Conservation (phyloP, 1,284 basidiomycete species). For the Ustilago crameri region DNA sequence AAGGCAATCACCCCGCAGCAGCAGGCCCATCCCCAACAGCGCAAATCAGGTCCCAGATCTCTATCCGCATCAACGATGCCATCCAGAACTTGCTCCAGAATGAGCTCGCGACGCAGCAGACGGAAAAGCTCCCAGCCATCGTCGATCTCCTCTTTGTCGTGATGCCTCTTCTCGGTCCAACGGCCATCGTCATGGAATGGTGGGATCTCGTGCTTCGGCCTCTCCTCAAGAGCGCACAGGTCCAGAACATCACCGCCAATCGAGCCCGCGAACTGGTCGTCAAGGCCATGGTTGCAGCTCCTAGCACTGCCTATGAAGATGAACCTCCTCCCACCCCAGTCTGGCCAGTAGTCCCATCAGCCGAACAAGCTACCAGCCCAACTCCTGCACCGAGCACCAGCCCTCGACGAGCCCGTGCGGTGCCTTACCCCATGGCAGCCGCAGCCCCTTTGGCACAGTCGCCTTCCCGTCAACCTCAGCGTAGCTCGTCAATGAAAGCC, state of each 20-base stretch:
- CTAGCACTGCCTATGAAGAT: conserved; percentile 56
- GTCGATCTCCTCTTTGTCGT: conserved; percentile 52
- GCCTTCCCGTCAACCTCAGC: conserved; percentile 23
- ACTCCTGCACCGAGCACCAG: conserved; percentile 12
- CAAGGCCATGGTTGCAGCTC: conserved; percentile 49
- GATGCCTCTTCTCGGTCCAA: conserved; percentile 47
- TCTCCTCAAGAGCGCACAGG: conserved; percentile 50
- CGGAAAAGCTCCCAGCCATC: conserved; percentile 37
- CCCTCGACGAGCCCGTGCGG: conserved; percentile 38
- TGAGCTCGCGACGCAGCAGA: conserved; percentile 46
- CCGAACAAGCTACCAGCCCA: neutral
- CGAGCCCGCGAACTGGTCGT: conserved; percentile 57
- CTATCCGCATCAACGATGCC: conserved; percentile 43
- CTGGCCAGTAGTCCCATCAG: conserved; percentile 32
- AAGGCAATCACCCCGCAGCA: conserved; percentile 31
- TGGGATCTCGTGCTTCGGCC: conserved; percentile 62
- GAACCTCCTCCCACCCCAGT: conserved; percentile 43
- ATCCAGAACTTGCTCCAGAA: conserved; percentile 38
- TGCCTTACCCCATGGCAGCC: conserved; percentile 49
- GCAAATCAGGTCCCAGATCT: conserved; percentile 50
- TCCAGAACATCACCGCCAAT: conserved; percentile 40
- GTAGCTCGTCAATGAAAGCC: conserved; percentile 15
- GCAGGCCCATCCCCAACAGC: conserved; percentile 36
- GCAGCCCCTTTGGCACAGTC: conserved; percentile 29
- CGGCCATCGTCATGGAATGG: conserved; percentile 57